Base-by-base conservation (phyloP, 2,329 filamentous ascomycete genomes). In the Periconia sp. region DNA sequence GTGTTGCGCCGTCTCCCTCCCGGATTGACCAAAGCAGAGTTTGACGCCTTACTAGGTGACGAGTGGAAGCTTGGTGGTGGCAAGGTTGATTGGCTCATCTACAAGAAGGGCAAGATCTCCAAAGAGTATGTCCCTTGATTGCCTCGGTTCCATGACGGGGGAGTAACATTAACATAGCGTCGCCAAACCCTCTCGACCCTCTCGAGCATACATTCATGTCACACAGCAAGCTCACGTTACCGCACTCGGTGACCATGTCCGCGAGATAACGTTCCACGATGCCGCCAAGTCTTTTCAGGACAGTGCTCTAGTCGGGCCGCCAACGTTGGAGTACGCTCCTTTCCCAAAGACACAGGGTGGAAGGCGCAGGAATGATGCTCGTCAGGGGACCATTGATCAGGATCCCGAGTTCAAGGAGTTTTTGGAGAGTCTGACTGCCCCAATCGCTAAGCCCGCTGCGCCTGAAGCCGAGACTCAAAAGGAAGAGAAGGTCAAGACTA, bases 401-500 rank as follows among this genome's bases (percentile, higher is more conserved):
- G 94, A 99, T 67, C 86, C 91, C 0, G 94, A 97, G 64, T 99
- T 97, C 65, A 95, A 97, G 79, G 86, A 87, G 23, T 99, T 97
- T 71, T 82, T 99, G 8, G 90, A 95, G 71, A 89, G 85, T 50
- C 82, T 97, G 45, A 95, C 92, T 1, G 91, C 95, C 62, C 85
- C 83, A 2, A 80, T 85, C 55, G 74, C 76, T n/a, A 87, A 83
- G 65, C 74, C 83, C 13, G 66, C 77, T 10, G 74, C 78, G 20
- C 76, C 82, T 23, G 81, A 85, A 31, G 82, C 81, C 41, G 73
- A 81, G 3, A 82, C 64, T 42, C 64, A 82, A 27, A 80, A 80
- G 58, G 80, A 80, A 57, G 80, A 83, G 35, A 89, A 90, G 65
- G 81, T 90, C 46, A 91, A 85, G 20, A 92, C 87, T 0, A 97